Base-by-base conservation (phyloP, 2,329 filamentous ascomycete genomes). In the Coleophoma crateriformis region DNA sequence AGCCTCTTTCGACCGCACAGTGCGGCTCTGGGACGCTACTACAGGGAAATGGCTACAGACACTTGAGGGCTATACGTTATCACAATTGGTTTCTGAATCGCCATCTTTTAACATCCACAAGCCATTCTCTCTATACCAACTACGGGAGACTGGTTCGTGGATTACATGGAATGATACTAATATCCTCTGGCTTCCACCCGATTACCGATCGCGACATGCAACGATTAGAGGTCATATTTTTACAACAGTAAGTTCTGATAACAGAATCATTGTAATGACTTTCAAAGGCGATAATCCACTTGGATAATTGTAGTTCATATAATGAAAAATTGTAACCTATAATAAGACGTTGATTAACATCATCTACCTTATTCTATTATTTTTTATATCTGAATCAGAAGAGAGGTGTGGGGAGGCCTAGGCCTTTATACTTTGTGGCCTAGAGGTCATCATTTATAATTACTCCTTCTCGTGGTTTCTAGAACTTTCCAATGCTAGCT, bases 1-100 rank as follows among this genome's bases (percentile, higher is more conserved):
- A 19, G 19, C 19, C 19, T 19, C 19, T 19, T 2, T 2, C 19
- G 19, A 19, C 19, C 19, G 19, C 17, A 17, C 19, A 3, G 19
- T 19, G 3, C 3, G 19, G 19, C 19, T 19, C 19, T 19, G 19
- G 19, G 19, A 19, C 15, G 32, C 22, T 46, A 15, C 27, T 11
- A 45, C 22, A 50, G 33, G 47, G 40, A 22, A 14, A 2, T 52
- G 48, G n/a, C 27, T 51, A 20, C 47, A 54, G 49, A 59, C 51
- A 41, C 55, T 64, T 37, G 44, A 58, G 48, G 59, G 55, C 48
- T 55, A 61, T 54, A 19, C 19, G 19, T 19, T 19, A 19, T 53
- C 33, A 47, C 3, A 33, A 34, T 40, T 12, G 12, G 52, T 59
- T 48, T n/a, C 14, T n/a, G 49, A 46, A 42, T 19, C 19, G 3